These are phyloP conservation scores for Ceratocystis diversiconidia DNA, from an alignment of 2,329 filamentous ascomycete species.

Conservation along the genomic window DNA sequence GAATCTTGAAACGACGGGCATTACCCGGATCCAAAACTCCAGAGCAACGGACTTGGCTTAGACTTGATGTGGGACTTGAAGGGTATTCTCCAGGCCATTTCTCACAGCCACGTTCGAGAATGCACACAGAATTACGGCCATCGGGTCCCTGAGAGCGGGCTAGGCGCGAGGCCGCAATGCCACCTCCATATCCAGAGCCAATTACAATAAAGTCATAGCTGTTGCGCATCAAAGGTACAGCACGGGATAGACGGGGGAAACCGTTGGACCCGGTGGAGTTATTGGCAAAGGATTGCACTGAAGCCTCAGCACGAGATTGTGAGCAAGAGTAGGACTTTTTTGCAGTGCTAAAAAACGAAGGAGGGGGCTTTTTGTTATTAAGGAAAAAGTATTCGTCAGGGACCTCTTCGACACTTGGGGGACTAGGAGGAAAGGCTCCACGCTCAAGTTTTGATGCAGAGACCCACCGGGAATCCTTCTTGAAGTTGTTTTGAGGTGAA, in stretches of 20 bases:
- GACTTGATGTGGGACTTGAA: constrained; percentile 31
- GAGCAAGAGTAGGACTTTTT: constrained; percentile 14
- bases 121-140: constrained; percentile 40
- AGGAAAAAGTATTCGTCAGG: constrained; percentile 11
- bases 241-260: constrained; percentile 35
- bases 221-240: constrained; percentile 41
- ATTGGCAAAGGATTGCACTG: constrained; percentile 15
- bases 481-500: not conserved
- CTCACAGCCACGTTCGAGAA: constrained; percentile 51
- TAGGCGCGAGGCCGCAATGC: constrained; percentile 51
- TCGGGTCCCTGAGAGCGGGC: constrained; percentile 31
- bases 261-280: constrained; percentile 11
- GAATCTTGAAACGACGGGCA: constrained; percentile 26
- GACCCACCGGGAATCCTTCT: constrained; percentile 5
- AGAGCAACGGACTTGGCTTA: constrained; percentile 41
- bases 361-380: constrained; percentile 9
- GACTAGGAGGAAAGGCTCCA: not conserved
- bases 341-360: constrained; percentile 10
- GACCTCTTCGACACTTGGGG: constrained; percentile 10
- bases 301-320: constrained; percentile 16
- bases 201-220: constrained; percentile 53
- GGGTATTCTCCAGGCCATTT: constrained; percentile 55
- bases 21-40: constrained; percentile 36
- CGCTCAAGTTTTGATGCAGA: not conserved
- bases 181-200: constrained; percentile 55